Base-by-base conservation (phyloP, 2,329 filamentous ascomycete genomes). In the Harringtonia lauricola region DNA sequence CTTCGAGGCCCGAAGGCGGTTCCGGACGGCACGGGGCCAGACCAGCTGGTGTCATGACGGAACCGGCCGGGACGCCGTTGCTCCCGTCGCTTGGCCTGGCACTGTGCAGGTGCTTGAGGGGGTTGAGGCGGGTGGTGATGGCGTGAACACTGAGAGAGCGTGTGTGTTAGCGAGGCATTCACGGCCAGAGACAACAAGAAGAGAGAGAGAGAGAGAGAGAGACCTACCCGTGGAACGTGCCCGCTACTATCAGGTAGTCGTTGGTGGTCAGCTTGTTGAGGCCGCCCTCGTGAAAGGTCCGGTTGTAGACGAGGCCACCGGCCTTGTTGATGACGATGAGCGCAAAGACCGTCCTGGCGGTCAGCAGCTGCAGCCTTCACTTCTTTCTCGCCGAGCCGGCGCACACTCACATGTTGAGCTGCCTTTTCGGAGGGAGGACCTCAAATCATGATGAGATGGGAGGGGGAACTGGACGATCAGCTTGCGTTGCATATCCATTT, bases 271-370 rank as follows among this genome's bases (percentile, higher is more conserved):
- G 81, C 61, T 90, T 87, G 62, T 86, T 85, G 47, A 98, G 76
- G 37, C 76, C 86, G 48, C 79, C 84, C 36, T 90, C 79, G 56
- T 89, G 81, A 63, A 98, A 96, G 58, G 87, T 86, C 55, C 88
- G 86, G 66, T 96, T 90, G 72, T 94, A 98, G 64, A 98, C 82
- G 43, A 98, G 76, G 55, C 92, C 92, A 48, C 89, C 92, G 51
- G 92, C 89, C 74, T 98, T 98, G 73, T 95, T 96, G 71, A 98
- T 95, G 62, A 98, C 83, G 62, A 96, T 88, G 59, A 98, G 82
- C 47, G 89, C 81, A 64, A 94, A 92, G 62, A 98, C 84, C 52
- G 88, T 86, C 92, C 89, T 96, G 54, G n/a, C 8, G 2, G 29
- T 30, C 15, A 30, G 28, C 30, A 35, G 30, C 30, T 17, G 29